A percentile compares a stretch with the other conserved stretches of the same genome.
phyloP scores from a whole-genome alignment of 2,329 filamentous ascomycete species.

The Scedosporium minutisporum region DNA sequence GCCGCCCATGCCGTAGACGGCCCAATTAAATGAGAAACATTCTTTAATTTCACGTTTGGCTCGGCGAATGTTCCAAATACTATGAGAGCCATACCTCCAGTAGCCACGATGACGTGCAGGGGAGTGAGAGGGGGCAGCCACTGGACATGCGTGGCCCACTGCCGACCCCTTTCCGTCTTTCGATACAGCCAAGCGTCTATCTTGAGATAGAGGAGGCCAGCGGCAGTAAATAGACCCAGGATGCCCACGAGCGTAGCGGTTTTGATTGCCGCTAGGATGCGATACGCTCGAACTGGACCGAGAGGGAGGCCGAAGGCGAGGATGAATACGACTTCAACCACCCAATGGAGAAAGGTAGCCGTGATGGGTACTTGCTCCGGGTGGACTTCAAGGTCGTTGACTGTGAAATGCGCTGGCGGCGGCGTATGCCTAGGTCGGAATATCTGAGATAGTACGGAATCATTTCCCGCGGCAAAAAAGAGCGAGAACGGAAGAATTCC shows the following conservation, averaged over 20 bases:
- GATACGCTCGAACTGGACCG: not conserved
- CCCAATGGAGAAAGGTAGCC: constrained; percentile 10
- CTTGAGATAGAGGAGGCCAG: constrained; percentile 4
- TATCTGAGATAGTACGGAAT: not conserved
- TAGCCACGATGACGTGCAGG: not conserved
- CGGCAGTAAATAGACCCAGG: not conserved
- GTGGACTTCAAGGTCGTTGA: constrained; percentile 4
- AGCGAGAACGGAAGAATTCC: constrained; percentile 40
- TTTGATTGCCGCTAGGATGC: not conserved
- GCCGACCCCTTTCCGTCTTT: not conserved
- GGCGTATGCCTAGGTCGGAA: not conserved
- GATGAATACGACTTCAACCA: constrained; percentile 8
- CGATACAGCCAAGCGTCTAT: not conserved
- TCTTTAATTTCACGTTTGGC: not conserved
- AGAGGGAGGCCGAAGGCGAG: not conserved
- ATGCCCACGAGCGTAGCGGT: not conserved
- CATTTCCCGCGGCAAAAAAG: constrained; percentile 28
- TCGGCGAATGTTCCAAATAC: not conserved
- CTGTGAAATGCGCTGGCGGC: not conserved
- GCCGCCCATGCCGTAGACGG: not conserved
- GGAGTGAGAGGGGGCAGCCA: not conserved
- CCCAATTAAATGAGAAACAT: not conserved
- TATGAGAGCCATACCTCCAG: not conserved
- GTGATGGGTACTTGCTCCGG: constrained; percentile 9
- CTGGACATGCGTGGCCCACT: not conserved